phyloP scores from a whole-genome alignment of 2,329 filamentous ascomycete species.

The Periconia sp. region DNA sequence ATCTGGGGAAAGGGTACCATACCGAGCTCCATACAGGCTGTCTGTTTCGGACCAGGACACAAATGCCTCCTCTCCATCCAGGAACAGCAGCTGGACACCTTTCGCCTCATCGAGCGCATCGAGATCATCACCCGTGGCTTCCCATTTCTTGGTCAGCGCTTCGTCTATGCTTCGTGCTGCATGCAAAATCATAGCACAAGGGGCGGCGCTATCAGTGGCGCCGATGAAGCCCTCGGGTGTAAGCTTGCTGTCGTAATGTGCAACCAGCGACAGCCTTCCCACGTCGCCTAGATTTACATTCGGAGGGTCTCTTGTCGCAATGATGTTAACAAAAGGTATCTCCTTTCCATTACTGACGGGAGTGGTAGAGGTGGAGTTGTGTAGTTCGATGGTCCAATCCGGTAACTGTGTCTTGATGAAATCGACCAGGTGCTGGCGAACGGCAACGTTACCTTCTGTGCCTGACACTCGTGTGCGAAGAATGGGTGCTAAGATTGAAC shows the following conservation, averaged over 20 bases:
- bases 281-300: slow-evolving; percentile 75
- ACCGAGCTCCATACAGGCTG: slow-evolving; percentile 87
- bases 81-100: slow-evolving; percentile 84
- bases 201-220: slow-evolving; percentile 89
- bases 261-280: slow-evolving; percentile 79
- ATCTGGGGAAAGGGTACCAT: slow-evolving; percentile 24
- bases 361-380: slow-evolving; percentile 85
- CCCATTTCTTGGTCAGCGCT: slow-evolving; percentile 85
- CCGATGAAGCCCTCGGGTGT: slow-evolving; percentile 86
- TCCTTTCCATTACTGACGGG: slow-evolving; percentile 72
- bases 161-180: slow-evolving; percentile 77
- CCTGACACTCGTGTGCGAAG: slow-evolving; percentile 86
- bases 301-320: slow-evolving; percentile 88
- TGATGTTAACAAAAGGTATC: slow-evolving; percentile 84
- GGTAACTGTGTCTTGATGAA: slow-evolving; percentile 82
- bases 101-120: slow-evolving; percentile 66
- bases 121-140: slow-evolving; percentile 49
- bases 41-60: slow-evolving; percentile 75
- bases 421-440: slow-evolving; percentile 79
- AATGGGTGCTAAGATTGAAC: slow-evolving; percentile 81
- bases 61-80: slow-evolving; percentile 97
- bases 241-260: slow-evolving; percentile 90
- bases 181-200: slow-evolving; percentile 92
- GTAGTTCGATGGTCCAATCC: slow-evolving; percentile 76
- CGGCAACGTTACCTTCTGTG: slow-evolving; percentile 72